Base-by-base conservation (phyloP, 306 rosid genomes). In the Medicago lupulina region DNA sequence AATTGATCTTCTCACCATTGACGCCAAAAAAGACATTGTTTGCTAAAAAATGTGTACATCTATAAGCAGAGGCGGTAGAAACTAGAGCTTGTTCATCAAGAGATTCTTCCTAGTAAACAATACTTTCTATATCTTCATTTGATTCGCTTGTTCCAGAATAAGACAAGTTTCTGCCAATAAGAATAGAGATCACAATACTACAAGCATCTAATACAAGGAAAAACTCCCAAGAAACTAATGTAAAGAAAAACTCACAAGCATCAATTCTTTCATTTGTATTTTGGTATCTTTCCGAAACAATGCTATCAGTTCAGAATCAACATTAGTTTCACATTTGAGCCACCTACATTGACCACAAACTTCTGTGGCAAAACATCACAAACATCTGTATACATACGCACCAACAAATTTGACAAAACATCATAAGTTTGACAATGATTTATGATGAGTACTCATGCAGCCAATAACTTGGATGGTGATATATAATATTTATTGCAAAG, bases 21-120 rank as follows among this genome's bases (percentile, higher is more conserved):
- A 88, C 87, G 61, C 90, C 96, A 60, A 94, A 72, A 44, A 88
- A 96, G 70, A 94, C 90, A 79, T 94, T 54, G 97, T 92, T 79
- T 96, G 91, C 87, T 94, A 97, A 79, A 87, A 85, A 77, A 94
- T 97, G 17, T 5, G 96, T 94, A 75, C 85, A 92, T 68, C 97
- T 93, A 86, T 94, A 90, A 41, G 96, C 91, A 75, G 91, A 88
- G 51, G 98, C 96, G 2, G 97, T 97, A 71, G 89, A 76, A 84
- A 92, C 98, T 73, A 94, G 87, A 14, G 98, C 96, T 81, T 92
- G 98, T 75, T 94, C 96, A 62, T 94, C 98, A 39, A 96, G 98
- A 64, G 97, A 94, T 82, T 92, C 98, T 65, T 97, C 98, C 76
- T 94, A 96, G 81, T 94, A 94, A 60, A 83, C 79, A 79, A 92